A percentile compares a stretch with the other conserved stretches of the same genome.
phyloP scores from a whole-genome alignment of 305 asterid genomes.

The Ilex paraguariensis region DNA sequence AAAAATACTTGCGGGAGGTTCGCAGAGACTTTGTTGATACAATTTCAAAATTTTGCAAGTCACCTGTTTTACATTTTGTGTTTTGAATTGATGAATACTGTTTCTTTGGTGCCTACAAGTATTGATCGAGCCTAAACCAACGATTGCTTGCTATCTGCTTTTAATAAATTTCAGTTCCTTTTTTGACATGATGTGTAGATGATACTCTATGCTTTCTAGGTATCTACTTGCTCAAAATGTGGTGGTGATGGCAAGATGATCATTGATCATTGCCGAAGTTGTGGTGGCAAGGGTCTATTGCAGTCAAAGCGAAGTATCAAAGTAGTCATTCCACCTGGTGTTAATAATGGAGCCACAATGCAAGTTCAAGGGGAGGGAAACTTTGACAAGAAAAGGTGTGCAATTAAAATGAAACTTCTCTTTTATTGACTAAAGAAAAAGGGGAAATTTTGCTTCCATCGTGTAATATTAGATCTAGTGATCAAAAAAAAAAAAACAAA shows the following conservation, averaged over 20 bases:
- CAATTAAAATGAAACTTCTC: slow-evolving; percentile 2
- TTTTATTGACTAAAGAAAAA: no score
- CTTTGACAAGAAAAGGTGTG: slow-evolving; percentile 69
- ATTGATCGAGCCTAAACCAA: no score
- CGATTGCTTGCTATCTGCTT: no score
- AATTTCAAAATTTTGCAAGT: no score
- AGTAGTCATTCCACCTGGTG: slow-evolving; percentile 82
- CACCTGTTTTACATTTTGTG: no score
- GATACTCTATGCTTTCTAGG: slow-evolving; percentile 62
- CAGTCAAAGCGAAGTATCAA: slow-evolving; percentile 54
- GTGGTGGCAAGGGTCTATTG: slow-evolving; percentile 70
- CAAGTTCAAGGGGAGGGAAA: slow-evolving; percentile 85
- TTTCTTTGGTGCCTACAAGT: no score
- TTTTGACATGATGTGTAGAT: slow-evolving; percentile 39
- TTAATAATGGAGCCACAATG: slow-evolving; percentile 74
- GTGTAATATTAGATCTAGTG: no score
- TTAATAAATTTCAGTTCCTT: slow-evolving; percentile 9
- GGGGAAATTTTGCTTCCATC: no score
- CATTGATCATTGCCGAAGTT: slow-evolving; percentile 66
- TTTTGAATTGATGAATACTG: no score
- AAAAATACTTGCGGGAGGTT: no score
- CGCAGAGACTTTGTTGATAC: no score
- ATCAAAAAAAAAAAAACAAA: no score
- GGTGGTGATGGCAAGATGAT: slow-evolving; percentile 80
- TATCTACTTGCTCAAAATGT: slow-evolving; percentile 81